Percentiles rank a stretch among this genome's conserved stretches.
phyloP scores from a whole-genome alignment of 768 basidiomycete species.

The Pilatotrama ljubarskyi region DNA sequence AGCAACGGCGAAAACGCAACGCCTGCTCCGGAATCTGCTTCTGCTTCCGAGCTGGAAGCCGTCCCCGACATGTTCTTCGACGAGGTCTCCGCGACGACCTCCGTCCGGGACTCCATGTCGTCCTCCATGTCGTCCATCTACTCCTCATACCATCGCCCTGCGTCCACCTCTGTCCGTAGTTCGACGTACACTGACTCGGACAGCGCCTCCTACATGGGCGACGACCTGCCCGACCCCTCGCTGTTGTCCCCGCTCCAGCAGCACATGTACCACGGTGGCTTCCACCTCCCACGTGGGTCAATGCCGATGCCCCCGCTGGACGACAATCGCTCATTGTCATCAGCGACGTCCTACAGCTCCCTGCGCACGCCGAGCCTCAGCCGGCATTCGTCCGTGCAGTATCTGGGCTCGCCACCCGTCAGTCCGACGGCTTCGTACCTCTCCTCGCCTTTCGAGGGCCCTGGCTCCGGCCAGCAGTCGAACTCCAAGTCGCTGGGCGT shows the following conservation, averaged over 20 bases:
- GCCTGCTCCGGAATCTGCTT: conserved; percentile 25
- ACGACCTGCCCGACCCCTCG: conserved; percentile 31
- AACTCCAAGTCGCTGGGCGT: conserved; percentile 32
- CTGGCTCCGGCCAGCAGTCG: conserved; percentile 7
- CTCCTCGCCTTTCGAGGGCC: conserved; percentile 35
- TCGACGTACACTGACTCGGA: conserved; percentile 33
- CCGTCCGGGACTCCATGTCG: conserved; percentile 2
- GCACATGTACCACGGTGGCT: conserved; percentile 23
- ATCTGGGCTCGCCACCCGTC: conserved; percentile 34
- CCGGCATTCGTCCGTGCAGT: conserved; percentile 32
- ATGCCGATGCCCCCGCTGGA: conserved; percentile 37
- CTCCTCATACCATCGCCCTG: conserved; percentile 11
- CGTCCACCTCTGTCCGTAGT: conserved; percentile 2
- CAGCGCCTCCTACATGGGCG: conserved; percentile 36
- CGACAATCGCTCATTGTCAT: conserved; percentile 48
- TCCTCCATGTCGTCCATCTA: conserved; percentile 11
- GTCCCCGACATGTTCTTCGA: conserved; percentile 11
- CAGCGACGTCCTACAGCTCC: conserved; percentile 34
- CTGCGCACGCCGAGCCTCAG: conserved; percentile 29
- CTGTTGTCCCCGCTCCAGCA: conserved; percentile 22
- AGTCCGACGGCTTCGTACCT: conserved; percentile 33
- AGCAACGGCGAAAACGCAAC: conserved; percentile 23
- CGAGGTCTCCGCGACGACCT: conserved; percentile 7
- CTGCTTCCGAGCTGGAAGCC: conserved; percentile 1
- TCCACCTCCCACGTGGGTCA: conserved; percentile 37